Base-by-base conservation (phyloP, 2,329 filamentous ascomycete genomes). In the Delphinella strobiligena region DNA sequence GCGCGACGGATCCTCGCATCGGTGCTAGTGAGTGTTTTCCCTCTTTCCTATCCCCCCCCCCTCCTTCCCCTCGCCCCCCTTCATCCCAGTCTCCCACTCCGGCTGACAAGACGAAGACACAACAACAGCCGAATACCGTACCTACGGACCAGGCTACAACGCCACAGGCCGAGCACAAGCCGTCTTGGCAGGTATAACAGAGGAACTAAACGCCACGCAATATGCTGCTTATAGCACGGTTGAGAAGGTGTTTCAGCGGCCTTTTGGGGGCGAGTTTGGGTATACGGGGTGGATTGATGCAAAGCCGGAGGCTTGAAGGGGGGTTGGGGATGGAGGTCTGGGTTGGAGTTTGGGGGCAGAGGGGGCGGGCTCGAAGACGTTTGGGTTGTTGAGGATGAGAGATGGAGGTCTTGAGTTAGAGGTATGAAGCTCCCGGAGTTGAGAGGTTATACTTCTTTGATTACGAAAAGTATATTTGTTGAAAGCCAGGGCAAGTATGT, bases 51-150 rank as follows among this genome's bases (percentile, higher is more conserved):
- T n/a, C n/a, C n/a, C n/a, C n/a, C n/a, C n/a, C n/a, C n/a, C n/a
- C n/a, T n/a, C 18, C 8, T 10, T n/a, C n/a, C n/a, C n/a, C n/a
- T n/a, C n/a, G n/a, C n/a, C n/a, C n/a, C n/a, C n/a, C 16, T 27
- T 27, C 22, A 27, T 27, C 12, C 22, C 7, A 7, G 12, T 7
- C 22, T 27, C 12, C 12, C 22, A 8, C 19, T 34, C 11, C 16
- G 34, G 18, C 31, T 44, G 36, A 45, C 40, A 16, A 2, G 18
- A 16, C 36, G 14, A 16, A 36, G 51, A 62, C 19, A 77, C 74
- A 0, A 60, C 72, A 4, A 71, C 74, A 71, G 74, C 72, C 0
- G 72, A 75, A 48, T 75, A 70, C 53, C 51, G 61, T 18, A 55
- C 62, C 17, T 66, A 54, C 34, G 74, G 74, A 0, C 70, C 72